These are phyloP conservation scores for Erythrophleum ivorense DNA, from an alignment of 331 rosid genomes.

Conservation along the genomic window DNA sequence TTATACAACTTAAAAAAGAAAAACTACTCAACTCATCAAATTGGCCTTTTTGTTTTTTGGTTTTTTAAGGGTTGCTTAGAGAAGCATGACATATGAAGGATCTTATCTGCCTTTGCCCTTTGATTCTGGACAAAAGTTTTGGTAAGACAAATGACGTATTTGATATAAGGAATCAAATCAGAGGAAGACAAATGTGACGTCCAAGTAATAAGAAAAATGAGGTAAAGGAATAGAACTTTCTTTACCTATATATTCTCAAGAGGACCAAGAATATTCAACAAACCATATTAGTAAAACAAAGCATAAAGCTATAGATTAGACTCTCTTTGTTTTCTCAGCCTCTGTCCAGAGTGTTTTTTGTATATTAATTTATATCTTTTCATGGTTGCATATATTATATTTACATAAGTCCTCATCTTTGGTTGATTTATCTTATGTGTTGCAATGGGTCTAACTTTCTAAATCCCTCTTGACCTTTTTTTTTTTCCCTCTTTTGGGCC, in stretches of 20 bases:
- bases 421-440: neutral
- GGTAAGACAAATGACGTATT: conserved; percentile 43
- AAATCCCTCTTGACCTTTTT: conserved; percentile 30
- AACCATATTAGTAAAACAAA: neutral
- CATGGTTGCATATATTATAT: neutral
- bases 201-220: conserved; percentile 35
- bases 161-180: conserved; percentile 38
- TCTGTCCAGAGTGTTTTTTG: conserved; percentile 17
- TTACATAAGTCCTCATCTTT: neutral
- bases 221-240: conserved; percentile 49
- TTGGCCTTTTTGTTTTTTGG: neutral
- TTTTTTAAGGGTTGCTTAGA: conserved; percentile 12
- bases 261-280: conserved; percentile 26
- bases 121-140: conserved; percentile 32
- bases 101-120: conserved; percentile 20
- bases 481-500: too few species aligned
- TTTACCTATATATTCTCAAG: conserved; percentile 3
- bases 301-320: conserved; percentile 28
- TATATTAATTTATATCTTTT: neutral
- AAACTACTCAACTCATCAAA: neutral
- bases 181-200: conserved; percentile 42
- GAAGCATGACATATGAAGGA: conserved; percentile 39
- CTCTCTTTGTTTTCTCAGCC: conserved; percentile 48
- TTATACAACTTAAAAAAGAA: neutral
- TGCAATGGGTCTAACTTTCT: conserved; percentile 23